Evolutionary conservation across 768 basidiomycete species (phyloP).

Genomic region (Rhodocollybia butyracea): DNA sequence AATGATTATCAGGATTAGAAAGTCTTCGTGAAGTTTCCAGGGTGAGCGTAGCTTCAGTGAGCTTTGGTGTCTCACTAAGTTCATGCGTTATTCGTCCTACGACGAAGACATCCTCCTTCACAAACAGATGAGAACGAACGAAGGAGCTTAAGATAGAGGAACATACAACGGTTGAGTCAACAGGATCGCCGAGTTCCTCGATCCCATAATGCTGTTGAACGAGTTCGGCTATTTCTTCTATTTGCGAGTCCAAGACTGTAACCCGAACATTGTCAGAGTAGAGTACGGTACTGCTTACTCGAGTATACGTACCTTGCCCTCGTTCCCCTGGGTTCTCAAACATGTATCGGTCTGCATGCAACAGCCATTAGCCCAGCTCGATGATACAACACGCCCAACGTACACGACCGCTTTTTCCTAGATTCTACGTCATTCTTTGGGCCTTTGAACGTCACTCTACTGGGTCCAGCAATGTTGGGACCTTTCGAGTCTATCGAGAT

Average conservation of each 20-base stretch:
- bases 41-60: conserved; percentile 69
- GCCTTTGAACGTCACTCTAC: conserved; percentile 35
- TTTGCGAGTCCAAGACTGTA: conserved; percentile 78
- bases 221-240: conserved; percentile 81
- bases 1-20: conserved; percentile 49
- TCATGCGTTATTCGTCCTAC: conserved; percentile 78
- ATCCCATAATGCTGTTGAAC: conserved; percentile 69
- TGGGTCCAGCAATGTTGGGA: conserved; percentile 2
- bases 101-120: conserved; percentile 60
- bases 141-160: not conserved
- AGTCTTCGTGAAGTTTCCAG: conserved; percentile 82
- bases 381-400: conserved; percentile 23
- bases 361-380: not conserved
- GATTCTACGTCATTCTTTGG: conserved; percentile 33
- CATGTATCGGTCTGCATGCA: conserved; percentile 78
- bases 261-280: not conserved
- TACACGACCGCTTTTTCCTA: conserved; percentile 54
- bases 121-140: not conserved
- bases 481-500: conserved; percentile 16
- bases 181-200: conserved; percentile 74
- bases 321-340: conserved; percentile 86
- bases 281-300: not conserved
- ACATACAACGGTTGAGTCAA: conserved; percentile 40
- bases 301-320: conserved; percentile 59
- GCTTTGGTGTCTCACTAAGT: conserved; percentile 60